phyloP scores from a whole-genome alignment of 805 yeast genomes.

The Sugiyamaella qingdaonensis region DNA sequence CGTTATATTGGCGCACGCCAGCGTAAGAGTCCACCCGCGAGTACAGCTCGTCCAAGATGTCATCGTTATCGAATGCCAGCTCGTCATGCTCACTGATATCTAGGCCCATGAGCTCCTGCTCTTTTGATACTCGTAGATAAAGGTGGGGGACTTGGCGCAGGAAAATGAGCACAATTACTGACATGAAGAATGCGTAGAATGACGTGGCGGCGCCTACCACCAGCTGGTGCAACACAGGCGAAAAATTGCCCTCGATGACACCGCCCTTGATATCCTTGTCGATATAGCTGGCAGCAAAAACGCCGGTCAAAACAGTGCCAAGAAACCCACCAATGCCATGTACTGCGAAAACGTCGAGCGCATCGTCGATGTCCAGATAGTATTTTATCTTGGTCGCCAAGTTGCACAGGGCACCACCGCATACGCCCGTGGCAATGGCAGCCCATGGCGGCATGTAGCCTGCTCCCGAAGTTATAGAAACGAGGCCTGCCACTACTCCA shows the following conservation, averaged over 20 bases:
- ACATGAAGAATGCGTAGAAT: slow-evolving; percentile 70
- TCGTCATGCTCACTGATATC: slow-evolving; percentile 92
- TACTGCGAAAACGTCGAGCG: slow-evolving; percentile 87
- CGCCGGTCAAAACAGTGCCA: slow-evolving; percentile 81
- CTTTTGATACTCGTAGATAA: slow-evolving; percentile 76
- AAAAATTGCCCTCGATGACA: slow-evolving; percentile 79
- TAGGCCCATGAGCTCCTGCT: slow-evolving; percentile 83
- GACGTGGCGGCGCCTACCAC: slow-evolving; percentile 71
- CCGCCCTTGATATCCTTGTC: slow-evolving; percentile 67
- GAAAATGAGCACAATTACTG: slow-evolving; percentile 58
- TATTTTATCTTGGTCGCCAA: slow-evolving; percentile 78
- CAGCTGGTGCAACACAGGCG: slow-evolving; percentile 82
- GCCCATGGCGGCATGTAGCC: slow-evolving; percentile 89
- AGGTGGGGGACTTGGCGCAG: slow-evolving; percentile 78
- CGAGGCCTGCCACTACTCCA: slow-evolving; percentile 91
- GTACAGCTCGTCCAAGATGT: slow-evolving; percentile 1
- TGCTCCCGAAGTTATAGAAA: slow-evolving; percentile 95
- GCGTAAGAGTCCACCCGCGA: neutral
- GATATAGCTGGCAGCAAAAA: slow-evolving; percentile 75
- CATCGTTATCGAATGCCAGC: slow-evolving; percentile 50
- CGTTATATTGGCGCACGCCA: neutral
- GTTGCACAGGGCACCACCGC: slow-evolving; percentile 75
- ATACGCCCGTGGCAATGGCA: slow-evolving; percentile 66
- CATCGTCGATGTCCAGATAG: slow-evolving; percentile 77
- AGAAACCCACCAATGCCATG: slow-evolving; percentile 88